A percentile compares a stretch with the other conserved stretches of the same genome.
phyloP scores from a whole-genome alignment of 805 yeast genomes.

The Ogataea sp. region DNA sequence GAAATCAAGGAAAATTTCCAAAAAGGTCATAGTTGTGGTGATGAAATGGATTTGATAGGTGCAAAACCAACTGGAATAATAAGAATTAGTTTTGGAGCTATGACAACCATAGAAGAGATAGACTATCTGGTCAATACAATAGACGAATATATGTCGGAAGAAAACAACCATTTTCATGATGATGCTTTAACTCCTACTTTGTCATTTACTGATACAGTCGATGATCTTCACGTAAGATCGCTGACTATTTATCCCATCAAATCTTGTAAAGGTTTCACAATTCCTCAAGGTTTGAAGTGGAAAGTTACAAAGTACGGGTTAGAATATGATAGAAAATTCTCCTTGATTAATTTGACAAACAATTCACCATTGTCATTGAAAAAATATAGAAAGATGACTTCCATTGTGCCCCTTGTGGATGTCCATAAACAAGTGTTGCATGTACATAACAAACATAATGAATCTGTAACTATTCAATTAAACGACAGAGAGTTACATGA shows the following conservation, averaged over 20 bases:
- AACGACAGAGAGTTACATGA: background rate
- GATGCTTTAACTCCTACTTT: too few species aligned
- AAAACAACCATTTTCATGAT: too few species aligned
- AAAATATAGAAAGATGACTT: conserved; percentile 25
- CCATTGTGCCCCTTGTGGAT: conserved; percentile 23
- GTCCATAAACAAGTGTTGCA: conserved; percentile 5
- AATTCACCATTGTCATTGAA: conserved; percentile 26
- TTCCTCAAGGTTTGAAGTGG: conserved; percentile 22
- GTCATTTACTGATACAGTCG: background rate
- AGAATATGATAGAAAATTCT: conserved; percentile 31
- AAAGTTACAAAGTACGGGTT: conserved; percentile 23
- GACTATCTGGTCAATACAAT: conserved; percentile 21
- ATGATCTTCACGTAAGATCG: conserved; percentile 10
- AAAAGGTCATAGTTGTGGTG: conserved; percentile 35
- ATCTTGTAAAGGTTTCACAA: conserved; percentile 28
- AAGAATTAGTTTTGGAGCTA: conserved; percentile 34
- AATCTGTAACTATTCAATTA: conserved; percentile 1
- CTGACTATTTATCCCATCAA: conserved; percentile 33
- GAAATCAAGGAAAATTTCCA: conserved; percentile 22
- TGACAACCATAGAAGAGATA: conserved; percentile 24
- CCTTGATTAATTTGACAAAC: conserved; percentile 23
- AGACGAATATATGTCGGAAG: conserved; percentile 12
- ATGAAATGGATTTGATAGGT: conserved; percentile 28
- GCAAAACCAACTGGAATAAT: conserved; percentile 33
- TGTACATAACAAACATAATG: conserved; percentile 3